Base-by-base conservation (phyloP, 371 early-diverging fungal genomes). In the Mortierella sp. region DNA sequence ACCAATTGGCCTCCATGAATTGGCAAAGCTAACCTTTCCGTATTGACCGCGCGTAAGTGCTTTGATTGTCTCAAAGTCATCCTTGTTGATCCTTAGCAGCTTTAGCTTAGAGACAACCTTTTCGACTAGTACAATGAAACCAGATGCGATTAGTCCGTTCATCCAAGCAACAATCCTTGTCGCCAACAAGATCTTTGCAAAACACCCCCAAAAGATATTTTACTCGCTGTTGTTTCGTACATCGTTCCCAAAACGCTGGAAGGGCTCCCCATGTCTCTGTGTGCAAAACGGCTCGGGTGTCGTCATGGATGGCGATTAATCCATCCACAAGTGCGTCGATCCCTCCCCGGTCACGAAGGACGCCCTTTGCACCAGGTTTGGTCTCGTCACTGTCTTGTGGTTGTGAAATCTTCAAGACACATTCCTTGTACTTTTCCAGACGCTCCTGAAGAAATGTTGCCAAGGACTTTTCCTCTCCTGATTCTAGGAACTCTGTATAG, bases 41-140 rank as follows among this genome's bases (percentile, higher is more conserved):
- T 94, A 96, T 42, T 94, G 95, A 2, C 99, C 98, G 51, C 92
- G 90, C 3, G 96, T 96, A 19, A 98, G 83, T 12, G 90, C 92
- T 69, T 92, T 89, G 26, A 97, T 80, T 31, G 93, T 83, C 72
- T 93, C 92, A 86, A 95, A 98, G 81, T 97, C 96, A 47, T 86
- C 79, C 58, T 90, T 89, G 80, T 92, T 90, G 54, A 93, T 72
- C 21, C 95, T 84, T 50, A 87, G 64, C 14, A 68, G 60, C 59
- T 87, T 88, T n/a, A 94, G 67, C 26, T 80, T 80, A 6, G 65
- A 69, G 10, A 88, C 88, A 6, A 87, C 58, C 48, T 76, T 73
- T n/a, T 88, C 89, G 67, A 89, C 94, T 94, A 47, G 39, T 6
- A 13, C 10, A 50, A 1, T 45, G 34, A 26, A 23, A 43, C 10